These are phyloP conservation scores for Nyssa sinensis DNA, from an alignment of 148 eudicot species.

Conservation along the genomic window DNA sequence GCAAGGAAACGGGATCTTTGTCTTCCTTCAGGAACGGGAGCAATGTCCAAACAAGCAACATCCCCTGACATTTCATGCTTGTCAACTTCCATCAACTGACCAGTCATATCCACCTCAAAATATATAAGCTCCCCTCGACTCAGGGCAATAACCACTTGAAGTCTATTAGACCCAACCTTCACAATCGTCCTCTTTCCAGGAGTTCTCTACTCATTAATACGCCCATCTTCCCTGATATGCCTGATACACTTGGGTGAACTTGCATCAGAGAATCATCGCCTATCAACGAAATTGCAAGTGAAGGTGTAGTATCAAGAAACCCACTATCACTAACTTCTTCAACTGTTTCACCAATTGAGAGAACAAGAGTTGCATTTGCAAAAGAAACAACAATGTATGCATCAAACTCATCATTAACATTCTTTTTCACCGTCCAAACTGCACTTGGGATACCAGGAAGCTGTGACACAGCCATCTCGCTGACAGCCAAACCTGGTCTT, in stretches of 20 bases:
- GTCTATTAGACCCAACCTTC: constrained; percentile 93
- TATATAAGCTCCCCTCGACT: constrained; percentile 98
- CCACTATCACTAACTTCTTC: constrained; percentile 99
- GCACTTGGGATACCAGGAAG: constrained; percentile 98
- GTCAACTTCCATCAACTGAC: constrained; percentile 91
- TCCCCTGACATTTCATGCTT: constrained; percentile 98
- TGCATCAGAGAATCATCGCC: constrained; percentile 99
- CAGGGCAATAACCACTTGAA: constrained; percentile 91
- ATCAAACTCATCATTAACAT: constrained; percentile 91
- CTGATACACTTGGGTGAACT: constrained; percentile 94
- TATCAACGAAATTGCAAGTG: constrained; percentile 89
- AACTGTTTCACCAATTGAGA: constrained; percentile 97
- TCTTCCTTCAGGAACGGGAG: constrained; percentile 98
- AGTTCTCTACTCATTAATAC: constrained; percentile 96
- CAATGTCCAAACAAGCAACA: constrained; percentile 96
- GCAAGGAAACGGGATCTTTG: constrained; percentile 94
- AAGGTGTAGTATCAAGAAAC: constrained; percentile 94
- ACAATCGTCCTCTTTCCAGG: constrained; percentile 98
- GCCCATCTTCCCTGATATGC: constrained; percentile 98
- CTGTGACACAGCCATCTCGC: constrained; percentile 94
- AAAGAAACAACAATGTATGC: constrained; percentile 97
- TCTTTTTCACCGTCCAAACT: constrained; percentile 97
- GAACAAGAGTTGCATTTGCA: constrained; percentile 98
- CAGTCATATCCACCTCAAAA: constrained; percentile 93
- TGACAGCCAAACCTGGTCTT: constrained; percentile 90